A percentile compares a stretch with the other conserved stretches of the same genome.
These are phyloP conservation scores for Udeniomyces megalosporus DNA, from an alignment of 768 basidiomycete species.

Conservation along the genomic window DNA sequence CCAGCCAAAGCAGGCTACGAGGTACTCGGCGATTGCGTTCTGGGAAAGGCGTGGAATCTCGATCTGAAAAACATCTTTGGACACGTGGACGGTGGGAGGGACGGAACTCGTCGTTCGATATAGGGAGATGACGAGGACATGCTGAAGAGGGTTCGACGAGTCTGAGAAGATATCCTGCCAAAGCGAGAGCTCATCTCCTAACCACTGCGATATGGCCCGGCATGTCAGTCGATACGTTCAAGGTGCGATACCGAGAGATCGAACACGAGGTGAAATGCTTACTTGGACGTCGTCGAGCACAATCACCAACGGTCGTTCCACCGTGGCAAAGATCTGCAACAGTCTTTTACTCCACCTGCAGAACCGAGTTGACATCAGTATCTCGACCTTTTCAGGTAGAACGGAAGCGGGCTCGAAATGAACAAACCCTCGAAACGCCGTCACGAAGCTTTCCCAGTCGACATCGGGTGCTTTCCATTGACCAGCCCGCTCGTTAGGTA, in stretches of 20 bases:
- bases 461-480: no score
- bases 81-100: neutral
- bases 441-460: slow-evolving; percentile 9
- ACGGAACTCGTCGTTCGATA: neutral
- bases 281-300: slow-evolving; percentile 1
- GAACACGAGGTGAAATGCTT: neutral
- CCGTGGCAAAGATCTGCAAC: slow-evolving; percentile 9
- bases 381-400: neutral
- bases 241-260: neutral
- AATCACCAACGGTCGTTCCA: slow-evolving; percentile 1
- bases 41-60: neutral
- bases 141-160: neutral
- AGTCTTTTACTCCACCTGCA: neutral
- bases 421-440: neutral
- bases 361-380: neutral
- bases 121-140: slow-evolving; percentile 7
- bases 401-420: no score
- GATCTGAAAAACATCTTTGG: neutral
- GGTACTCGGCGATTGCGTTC: neutral
- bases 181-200: slow-evolving; percentile 4
- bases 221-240: neutral
- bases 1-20: neutral
- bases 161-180: slow-evolving; percentile 7
- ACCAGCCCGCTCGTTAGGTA: no score
- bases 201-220: slow-evolving; percentile 5